A percentile compares a stretch with the other conserved stretches of the same genome.
Conservation (phyloP, 2,329 filamentous ascomycete genomes). For the Kalmusia sp. region DNA sequence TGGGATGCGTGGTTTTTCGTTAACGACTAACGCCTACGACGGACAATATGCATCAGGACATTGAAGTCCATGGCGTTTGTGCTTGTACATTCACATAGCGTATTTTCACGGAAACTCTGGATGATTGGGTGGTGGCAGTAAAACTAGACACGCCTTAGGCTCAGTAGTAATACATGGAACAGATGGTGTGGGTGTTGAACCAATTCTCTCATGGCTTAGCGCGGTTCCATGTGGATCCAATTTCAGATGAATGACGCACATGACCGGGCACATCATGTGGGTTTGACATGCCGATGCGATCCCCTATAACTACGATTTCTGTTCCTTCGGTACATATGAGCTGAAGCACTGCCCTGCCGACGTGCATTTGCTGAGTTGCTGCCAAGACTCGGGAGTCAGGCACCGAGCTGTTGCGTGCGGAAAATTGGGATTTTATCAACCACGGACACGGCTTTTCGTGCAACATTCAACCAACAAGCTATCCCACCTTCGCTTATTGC, state of each 20-base stretch:
- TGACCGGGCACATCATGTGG: neutral
- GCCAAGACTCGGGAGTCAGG: conserved; percentile 6
- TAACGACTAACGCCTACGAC: conserved; percentile 4
- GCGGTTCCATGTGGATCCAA: neutral
- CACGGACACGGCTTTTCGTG: neutral
- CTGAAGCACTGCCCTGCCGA: neutral
- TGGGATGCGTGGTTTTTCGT: neutral
- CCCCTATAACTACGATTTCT: neutral
- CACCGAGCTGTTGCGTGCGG: neutral
- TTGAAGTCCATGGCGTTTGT: conserved; percentile 10
- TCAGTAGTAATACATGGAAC: neutral
- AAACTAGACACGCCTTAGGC: neutral
- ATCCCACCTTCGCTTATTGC: neutral
- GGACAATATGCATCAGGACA: conserved; percentile 12
- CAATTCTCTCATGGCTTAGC: conserved; percentile 2
- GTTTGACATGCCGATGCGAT: neutral
- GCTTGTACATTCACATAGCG: conserved; percentile 9
- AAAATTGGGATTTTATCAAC: neutral
- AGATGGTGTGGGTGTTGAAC: neutral
- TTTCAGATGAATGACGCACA: conserved; percentile 2
- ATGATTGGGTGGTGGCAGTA: neutral
- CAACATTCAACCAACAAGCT: neutral
- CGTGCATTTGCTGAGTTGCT: neutral
- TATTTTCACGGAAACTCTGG: conserved; percentile 6
- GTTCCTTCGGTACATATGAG: neutral